These are phyloP conservation scores for Turritis glabra DNA, from an alignment of 345 rosid genomes.

Conservation along the genomic window DNA sequence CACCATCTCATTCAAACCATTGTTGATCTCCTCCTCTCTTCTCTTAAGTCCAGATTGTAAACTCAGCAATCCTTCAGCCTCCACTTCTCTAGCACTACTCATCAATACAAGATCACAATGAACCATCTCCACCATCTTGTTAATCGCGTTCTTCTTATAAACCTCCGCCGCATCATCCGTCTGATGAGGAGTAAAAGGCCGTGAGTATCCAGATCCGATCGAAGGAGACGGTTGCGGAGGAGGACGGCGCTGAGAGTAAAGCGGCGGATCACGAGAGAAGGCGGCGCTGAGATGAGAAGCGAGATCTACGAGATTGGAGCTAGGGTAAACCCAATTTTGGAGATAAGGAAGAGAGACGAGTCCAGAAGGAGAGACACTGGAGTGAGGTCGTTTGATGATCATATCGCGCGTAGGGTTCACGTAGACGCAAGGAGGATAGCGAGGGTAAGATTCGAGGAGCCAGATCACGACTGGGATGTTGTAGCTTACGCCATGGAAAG, in stretches of 20 bases:
- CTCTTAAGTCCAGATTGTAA: slow-evolving; percentile 67
- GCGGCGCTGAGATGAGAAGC: slow-evolving; percentile 50
- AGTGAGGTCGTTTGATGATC: slow-evolving; percentile 89
- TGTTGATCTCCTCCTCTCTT: slow-evolving; percentile 60
- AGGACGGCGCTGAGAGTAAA: slow-evolving; percentile 78
- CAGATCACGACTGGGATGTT: slow-evolving; percentile 90
- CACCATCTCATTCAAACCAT: slow-evolving; percentile 68
- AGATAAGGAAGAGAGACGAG: slow-evolving; percentile 75
- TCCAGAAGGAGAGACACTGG: slow-evolving; percentile 82
- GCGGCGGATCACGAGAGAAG: slow-evolving; percentile 82
- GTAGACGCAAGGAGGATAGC: slow-evolving; percentile 76
- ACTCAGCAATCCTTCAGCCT: slow-evolving; percentile 70
- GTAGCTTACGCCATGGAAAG: slow-evolving; percentile 77
- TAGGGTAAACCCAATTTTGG: slow-evolving; percentile 83
- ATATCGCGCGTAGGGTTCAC: slow-evolving; percentile 95
- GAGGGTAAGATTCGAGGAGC: slow-evolving; percentile 91
- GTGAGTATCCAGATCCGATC: slow-evolving; percentile 39
- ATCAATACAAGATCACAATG: slow-evolving; percentile 57
- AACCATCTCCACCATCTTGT: slow-evolving; percentile 65
- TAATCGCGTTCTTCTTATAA: slow-evolving; percentile 66
- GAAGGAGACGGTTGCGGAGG: slow-evolving; percentile 37
- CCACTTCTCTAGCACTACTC: slow-evolving; percentile 72
- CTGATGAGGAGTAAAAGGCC: slow-evolving; percentile 45
- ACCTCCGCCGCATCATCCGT: slow-evolving; percentile 77
- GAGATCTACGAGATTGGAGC: slow-evolving; percentile 77